Evolutionary conservation across 106 monocot species (phyloP).

Genomic region (Apostasia ramifera): DNA sequence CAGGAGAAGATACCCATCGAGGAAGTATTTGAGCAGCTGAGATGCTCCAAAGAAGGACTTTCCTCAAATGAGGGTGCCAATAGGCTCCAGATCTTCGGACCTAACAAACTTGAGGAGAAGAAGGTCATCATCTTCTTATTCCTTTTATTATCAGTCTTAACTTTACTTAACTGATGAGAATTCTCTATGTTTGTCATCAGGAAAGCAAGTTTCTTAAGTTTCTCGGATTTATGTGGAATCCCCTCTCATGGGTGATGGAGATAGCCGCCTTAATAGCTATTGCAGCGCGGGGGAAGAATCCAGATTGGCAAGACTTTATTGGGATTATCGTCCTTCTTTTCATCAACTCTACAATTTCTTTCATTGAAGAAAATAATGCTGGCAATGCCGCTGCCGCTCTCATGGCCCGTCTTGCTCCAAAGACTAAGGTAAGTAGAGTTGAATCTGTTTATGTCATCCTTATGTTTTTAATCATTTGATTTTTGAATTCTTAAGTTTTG

Average conservation of each 20-base stretch:
- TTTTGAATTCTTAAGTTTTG: too few species aligned
- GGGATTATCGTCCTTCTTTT: conserved; percentile 76
- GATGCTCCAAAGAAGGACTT: conserved; percentile 63
- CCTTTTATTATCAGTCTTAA: background rate
- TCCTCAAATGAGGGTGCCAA: conserved; percentile 40
- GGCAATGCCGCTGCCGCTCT: conserved; percentile 76
- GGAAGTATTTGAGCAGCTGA: conserved; percentile 70
- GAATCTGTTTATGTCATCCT: background rate
- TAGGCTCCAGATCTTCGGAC: conserved; percentile 61
- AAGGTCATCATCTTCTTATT: conserved; percentile 13
- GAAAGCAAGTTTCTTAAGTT: conserved; percentile 94
- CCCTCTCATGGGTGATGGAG: conserved; percentile 97
- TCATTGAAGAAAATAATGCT: conserved; percentile 82
- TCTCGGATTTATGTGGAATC: conserved; percentile 97
- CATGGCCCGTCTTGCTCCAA: conserved; percentile 75
- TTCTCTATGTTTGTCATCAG: conserved; percentile 10
- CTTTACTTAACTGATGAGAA: background rate
- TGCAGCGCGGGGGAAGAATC: conserved; percentile 50
- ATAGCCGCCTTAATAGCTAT: conserved; percentile 92
- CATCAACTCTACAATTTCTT: conserved; percentile 90
- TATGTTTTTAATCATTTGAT: too few species aligned
- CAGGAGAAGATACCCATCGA: conserved; percentile 68
- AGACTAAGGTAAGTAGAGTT: conserved; percentile 40
- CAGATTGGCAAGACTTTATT: conserved; percentile 92
- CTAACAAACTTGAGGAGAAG: conserved; percentile 83